Evolutionary conservation across 257 asterid genomes (phyloP).

Genomic region (Jacaranda mimosifolia): DNA sequence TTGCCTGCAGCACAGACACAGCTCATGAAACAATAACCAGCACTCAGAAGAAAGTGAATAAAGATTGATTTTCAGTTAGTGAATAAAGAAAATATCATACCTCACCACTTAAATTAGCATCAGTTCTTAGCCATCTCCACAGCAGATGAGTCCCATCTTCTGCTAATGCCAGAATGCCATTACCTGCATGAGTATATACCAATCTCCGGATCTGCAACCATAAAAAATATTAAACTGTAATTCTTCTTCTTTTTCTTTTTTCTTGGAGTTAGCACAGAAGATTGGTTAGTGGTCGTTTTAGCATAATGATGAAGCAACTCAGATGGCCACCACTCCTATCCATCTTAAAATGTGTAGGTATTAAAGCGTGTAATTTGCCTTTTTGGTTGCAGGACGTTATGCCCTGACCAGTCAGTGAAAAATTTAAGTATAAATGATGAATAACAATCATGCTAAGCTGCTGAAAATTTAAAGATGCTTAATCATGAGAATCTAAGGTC

Average conservation of each 20-base stretch:
- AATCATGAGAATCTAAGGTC: no score
- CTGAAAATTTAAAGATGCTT: no score
- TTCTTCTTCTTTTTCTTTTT: neutral
- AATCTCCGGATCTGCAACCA: slow-evolving; percentile 77
- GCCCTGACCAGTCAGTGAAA: no score
- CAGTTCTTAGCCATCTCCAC: slow-evolving; percentile 69
- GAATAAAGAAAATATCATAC: slow-evolving; percentile 36
- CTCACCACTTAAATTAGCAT: slow-evolving; percentile 43
- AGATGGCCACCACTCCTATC: no score
- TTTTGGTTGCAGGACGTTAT: no score
- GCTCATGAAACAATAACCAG: neutral
- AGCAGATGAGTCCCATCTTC: slow-evolving; percentile 71
- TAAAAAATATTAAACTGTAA: slow-evolving; percentile 31
- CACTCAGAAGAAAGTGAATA: neutral
- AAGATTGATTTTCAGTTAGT: slow-evolving; percentile 1
- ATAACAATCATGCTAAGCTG: no score
- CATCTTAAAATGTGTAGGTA: no score
- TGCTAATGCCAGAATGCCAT: slow-evolving; percentile 68
- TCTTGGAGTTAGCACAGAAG: neutral
- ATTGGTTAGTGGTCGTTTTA: neutral
- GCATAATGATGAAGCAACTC: no score
- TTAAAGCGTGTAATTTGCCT: no score
- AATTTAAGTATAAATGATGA: no score
- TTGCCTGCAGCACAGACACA: slow-evolving; percentile 53
- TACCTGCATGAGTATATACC: slow-evolving; percentile 71